Base-by-base conservation (phyloP, 169 alveolate genomes). In the Eimeria brunetti region DNA sequence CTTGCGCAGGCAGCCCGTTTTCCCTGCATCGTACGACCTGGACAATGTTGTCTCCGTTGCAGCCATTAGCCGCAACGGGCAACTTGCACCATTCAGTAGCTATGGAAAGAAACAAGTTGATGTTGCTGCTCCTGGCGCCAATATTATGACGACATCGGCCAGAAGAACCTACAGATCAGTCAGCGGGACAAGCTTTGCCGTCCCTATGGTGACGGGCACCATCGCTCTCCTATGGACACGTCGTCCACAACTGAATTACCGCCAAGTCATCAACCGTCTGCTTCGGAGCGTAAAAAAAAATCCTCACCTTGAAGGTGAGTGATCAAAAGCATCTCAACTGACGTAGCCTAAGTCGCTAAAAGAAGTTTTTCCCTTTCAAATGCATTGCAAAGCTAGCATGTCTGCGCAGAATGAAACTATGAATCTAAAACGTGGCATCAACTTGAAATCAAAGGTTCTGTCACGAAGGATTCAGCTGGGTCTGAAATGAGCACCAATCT, bases 101-200 rank as follows among this genome's bases (percentile, higher is more conserved):
- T 88, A 80, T 64, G 97, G 97, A 27, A 88, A 67, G 93, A 84
- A 30, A 67, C 89, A 64, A 44, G 97, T 95, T 44, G 97, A 95
- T 62, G 91, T 95, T 12, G 97, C 95, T 20, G 97, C 97, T 20
- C 97, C 97, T 2, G 97, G 97, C 2, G 91, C 86, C 14, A 75
- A 91, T 33, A 90, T 95, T 20, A 76, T 89, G 90, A 44, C 95
- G 53, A 95, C 97, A 2, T 95, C 91, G 7, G 80, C 83, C 49
- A 36, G 88, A 22, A 69, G 89, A 58, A 91, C 80, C 53, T 97
- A 97, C 69, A 51, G 96, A 38, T 76, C 96, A 30, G 96, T 96
- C 94, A 95, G 94, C 33, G 98, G 98, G 8, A 97, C 97, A 58
- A 95, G 97, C 88, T 96, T 97, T 71, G 97, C 98, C 22, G 97